Percentiles rank a stretch among this genome's conserved stretches.
These are phyloP conservation scores for Nematocida ausubeli DNA, from an alignment of 371 early-diverging fungal species.

Conservation along the genomic window DNA sequence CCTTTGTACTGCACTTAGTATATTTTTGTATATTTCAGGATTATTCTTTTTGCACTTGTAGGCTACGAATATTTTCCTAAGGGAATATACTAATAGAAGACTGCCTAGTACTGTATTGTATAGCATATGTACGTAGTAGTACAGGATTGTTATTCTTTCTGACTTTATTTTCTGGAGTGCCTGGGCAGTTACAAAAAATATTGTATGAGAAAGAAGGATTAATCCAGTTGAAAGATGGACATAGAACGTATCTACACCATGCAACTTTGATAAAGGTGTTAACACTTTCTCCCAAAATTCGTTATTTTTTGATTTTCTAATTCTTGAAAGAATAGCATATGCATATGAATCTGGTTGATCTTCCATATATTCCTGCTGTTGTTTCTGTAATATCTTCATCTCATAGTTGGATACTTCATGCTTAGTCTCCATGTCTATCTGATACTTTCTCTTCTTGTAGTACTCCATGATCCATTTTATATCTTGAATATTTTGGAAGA, in stretches of 20 bases:
- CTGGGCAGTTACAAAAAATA: not conserved
- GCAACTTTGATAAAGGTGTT: not conserved
- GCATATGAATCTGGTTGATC: not conserved
- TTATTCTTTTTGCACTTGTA: not conserved
- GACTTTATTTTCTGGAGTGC: not conserved
- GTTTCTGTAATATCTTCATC: not conserved
- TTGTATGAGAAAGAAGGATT: not conserved
- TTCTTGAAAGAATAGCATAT: not conserved
- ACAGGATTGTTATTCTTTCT: not conserved
- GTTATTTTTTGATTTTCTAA: not conserved
- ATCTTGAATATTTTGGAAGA: too few species aligned
- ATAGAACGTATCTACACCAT: not conserved
- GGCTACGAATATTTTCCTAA: not conserved
- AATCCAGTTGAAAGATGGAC: not conserved
- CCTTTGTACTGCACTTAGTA: not conserved
- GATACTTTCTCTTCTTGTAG: not conserved
- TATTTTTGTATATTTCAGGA: not conserved
- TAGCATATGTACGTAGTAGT: slow-evolving; percentile 11
- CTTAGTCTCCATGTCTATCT: not conserved
- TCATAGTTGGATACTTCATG: not conserved
- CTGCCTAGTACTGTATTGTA: not conserved
- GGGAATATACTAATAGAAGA: not conserved
- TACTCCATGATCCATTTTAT: not conserved
- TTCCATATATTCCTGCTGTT: not conserved
- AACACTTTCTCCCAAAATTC: not conserved